Conservation (phyloP, 2,329 filamentous ascomycete species). For the Colletotrichum higginsianum region DNA sequence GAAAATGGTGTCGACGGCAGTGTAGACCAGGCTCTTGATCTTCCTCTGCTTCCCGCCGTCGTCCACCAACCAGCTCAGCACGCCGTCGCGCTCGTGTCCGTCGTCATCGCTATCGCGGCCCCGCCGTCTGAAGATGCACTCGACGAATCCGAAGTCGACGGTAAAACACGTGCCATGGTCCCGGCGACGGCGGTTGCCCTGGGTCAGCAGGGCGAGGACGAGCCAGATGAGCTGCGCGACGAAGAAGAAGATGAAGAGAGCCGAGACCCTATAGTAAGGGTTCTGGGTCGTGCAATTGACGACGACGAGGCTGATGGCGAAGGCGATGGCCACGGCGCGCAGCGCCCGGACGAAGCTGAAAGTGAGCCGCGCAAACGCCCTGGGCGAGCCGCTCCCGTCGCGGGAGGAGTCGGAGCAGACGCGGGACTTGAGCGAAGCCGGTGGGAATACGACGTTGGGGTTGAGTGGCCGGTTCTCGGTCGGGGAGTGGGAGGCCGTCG, state of each 20-base stretch:
- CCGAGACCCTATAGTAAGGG: background rate
- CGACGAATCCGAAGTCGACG: conserved; percentile 26
- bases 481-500: background rate
- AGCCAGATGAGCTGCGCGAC: conserved; percentile 32
- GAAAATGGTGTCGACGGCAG: conserved; percentile 5
- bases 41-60: background rate
- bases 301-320: conserved; percentile 19
- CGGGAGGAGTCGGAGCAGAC: background rate
- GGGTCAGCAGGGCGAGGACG: conserved; percentile 4
- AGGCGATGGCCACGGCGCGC: conserved; percentile 11
- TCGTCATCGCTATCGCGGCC: conserved; percentile 7
- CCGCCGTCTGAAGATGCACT: conserved; percentile 32
- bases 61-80: conserved; percentile 4
- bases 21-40: background rate
- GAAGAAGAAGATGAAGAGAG: conserved; percentile 23
- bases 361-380: conserved; percentile 2
- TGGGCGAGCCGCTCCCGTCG: background rate
- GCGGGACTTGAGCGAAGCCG: conserved; percentile 1
- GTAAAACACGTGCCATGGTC: background rate
- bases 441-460: conserved; percentile 20
- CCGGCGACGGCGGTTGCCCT: background rate
- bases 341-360: conserved; percentile 20
- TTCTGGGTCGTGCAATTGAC: background rate
- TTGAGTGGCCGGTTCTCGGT: conserved; percentile 24
- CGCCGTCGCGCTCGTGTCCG: background rate